Evolutionary conservation across 2,329 filamentous ascomycete genomes (phyloP).

Genomic region (Botrytis deweyae): DNA sequence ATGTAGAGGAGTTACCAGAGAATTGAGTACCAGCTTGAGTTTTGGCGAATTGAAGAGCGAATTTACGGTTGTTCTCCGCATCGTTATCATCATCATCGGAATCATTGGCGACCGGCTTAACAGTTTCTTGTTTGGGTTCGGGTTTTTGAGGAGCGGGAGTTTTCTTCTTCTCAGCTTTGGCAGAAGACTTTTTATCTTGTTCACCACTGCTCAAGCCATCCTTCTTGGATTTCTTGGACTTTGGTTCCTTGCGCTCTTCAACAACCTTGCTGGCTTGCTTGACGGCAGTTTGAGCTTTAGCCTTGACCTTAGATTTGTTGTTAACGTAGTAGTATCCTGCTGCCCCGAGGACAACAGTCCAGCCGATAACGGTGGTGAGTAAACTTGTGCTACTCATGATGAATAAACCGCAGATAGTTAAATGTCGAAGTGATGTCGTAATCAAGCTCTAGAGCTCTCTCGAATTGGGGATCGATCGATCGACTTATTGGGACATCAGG

Average conservation of each 20-base stretch:
- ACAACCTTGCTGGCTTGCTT: slow-evolving; percentile 29
- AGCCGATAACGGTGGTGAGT: slow-evolving; percentile 42
- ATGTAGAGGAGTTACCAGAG: slow-evolving; percentile 53
- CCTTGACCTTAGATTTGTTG: slow-evolving; percentile 29
- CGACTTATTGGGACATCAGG: slow-evolving; percentile 19
- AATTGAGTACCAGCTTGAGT: slow-evolving; percentile 65
- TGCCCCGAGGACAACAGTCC: slow-evolving; percentile 39
- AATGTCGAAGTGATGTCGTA: background rate
- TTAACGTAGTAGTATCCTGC: slow-evolving; percentile 36
- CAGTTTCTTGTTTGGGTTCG: slow-evolving; percentile 16
- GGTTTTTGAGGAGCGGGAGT: slow-evolving; percentile 10
- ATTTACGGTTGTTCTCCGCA: slow-evolving; percentile 63
- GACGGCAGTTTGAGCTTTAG: slow-evolving; percentile 22
- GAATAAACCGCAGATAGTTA: slow-evolving; percentile 6
- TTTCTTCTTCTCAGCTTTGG: slow-evolving; percentile 34
- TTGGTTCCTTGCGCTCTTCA: slow-evolving; percentile 33
- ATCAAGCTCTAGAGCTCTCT: slow-evolving; percentile 18
- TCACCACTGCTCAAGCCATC: slow-evolving; percentile 33
- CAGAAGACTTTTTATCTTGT: slow-evolving; percentile 27
- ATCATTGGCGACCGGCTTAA: slow-evolving; percentile 20
- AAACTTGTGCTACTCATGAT: slow-evolving; percentile 29
- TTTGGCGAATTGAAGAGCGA: slow-evolving; percentile 70
- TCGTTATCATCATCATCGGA: slow-evolving; percentile 50
- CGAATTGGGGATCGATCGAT: slow-evolving; percentile 6
- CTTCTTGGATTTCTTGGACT: slow-evolving; percentile 34